Conservation (phyloP, 371 early-diverging fungal genomes). For the Mucor piriformis region DNA sequence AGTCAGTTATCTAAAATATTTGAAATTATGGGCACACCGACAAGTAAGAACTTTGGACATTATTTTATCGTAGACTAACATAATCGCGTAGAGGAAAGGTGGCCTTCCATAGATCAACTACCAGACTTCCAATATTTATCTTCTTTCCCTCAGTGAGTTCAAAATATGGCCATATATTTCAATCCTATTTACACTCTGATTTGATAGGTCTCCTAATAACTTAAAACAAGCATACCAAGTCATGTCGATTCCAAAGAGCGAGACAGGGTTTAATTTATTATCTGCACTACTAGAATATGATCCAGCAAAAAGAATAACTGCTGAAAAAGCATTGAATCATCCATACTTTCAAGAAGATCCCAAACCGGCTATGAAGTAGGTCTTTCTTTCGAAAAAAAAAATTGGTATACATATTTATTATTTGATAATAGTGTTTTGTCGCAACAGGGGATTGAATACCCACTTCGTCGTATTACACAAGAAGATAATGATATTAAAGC, state of each 20-base stretch:
- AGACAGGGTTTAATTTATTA: constrained; percentile 75
- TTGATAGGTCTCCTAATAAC: constrained; percentile 51
- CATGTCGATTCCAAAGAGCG: constrained; percentile 61
- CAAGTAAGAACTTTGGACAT: constrained; percentile 56
- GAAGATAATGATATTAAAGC: constrained; percentile 71
- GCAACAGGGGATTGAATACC: constrained; percentile 66
- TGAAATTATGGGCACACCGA: constrained; percentile 88
- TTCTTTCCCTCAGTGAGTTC: constrained; percentile 59
- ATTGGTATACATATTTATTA: not conserved
- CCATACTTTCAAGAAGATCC: constrained; percentile 94
- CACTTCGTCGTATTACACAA: constrained; percentile 63
- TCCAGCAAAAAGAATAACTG: constrained; percentile 87
- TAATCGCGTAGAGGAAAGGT: constrained; percentile 64
- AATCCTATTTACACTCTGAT: not conserved
- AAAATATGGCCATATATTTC: not conserved
- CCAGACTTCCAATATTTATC: constrained; percentile 71
- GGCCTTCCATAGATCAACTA: constrained; percentile 75
- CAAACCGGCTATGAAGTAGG: constrained; percentile 74
- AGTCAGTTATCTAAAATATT: constrained; percentile 89
- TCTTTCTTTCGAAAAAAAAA: not conserved
- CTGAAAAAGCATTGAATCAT: constrained; percentile 86
- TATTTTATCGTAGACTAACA: not conserved
- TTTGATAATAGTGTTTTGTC: constrained; percentile 46
- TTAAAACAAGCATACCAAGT: constrained; percentile 45
- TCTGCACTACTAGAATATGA: constrained; percentile 89